Conservation (phyloP, 2,329 filamentous ascomycete genomes). For the Xylaria sp. region DNA sequence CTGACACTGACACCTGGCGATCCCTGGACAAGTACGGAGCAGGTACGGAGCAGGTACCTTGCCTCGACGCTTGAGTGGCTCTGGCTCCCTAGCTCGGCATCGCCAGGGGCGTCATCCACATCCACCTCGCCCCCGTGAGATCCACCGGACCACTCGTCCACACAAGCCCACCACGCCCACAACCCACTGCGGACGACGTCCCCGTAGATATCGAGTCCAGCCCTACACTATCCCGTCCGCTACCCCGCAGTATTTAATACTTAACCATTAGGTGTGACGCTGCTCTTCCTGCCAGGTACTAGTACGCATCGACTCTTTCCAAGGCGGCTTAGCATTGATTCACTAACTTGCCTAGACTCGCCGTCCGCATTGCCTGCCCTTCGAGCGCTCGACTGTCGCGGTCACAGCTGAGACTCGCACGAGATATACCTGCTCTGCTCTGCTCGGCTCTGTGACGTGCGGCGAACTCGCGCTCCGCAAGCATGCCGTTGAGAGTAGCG, state of each 20-base stretch:
- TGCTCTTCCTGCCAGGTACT: neutral
- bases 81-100: conserved; percentile 9
- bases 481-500: conserved; percentile 50
- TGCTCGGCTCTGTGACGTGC: neutral
- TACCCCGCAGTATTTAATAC: conserved; percentile 21
- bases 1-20: no score
- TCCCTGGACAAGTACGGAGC: neutral
- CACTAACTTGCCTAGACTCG: neutral
- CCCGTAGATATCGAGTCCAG: conserved; percentile 14
- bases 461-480: neutral
- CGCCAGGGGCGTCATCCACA: neutral
- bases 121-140: no score
- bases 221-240: conserved; percentile 10
- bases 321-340: conserved; percentile 5
- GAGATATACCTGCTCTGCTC: neutral
- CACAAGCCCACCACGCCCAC: conserved; percentile 3
- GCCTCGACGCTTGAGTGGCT: no score
- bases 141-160: neutral
- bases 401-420: neutral
- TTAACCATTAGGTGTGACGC: conserved; percentile 10
- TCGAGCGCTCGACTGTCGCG: neutral
- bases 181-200: conserved; percentile 14
- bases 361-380: neutral
- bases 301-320: conserved; percentile 1
- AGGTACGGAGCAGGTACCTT: no score